Evolutionary conservation across 768 basidiomycete species (phyloP), one percentile per base, ranked within the genome.

Genomic region (Boletus rubroflammeus): DNA sequence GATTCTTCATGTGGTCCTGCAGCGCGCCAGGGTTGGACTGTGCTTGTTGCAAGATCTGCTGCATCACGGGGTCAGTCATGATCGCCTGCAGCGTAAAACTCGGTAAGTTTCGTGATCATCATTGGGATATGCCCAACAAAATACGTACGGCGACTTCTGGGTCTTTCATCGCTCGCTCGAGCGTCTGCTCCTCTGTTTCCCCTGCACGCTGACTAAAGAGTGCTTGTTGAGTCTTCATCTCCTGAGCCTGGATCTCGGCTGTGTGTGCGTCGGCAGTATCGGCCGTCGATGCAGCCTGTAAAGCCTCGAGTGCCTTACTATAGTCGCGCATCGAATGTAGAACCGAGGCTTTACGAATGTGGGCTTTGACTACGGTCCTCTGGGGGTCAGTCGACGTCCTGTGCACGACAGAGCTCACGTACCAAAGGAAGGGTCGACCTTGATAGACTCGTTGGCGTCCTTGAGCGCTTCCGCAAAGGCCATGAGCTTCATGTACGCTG

Each of bases 1-100:
- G 87, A 65, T 95, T 97, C 82, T 93, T 93, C 88, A 98, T 88
- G 74, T 99, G 96, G 62, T 97, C 93, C 70, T 91, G 88, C 54
- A 99, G 76, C 23, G 95, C 91, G 42, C 81, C 77, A 6, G 97
- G 96, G 71, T 98, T 85, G 47, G 74, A 64, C 74, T 99, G 96
- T 7, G 93, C 93, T 74, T 98, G 95, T 69, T 95, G 90, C 64
- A 99, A 71, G 60, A 99, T 97, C 54, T 84, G 84, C 73, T 97
- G 90, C 90, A 97, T 96, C 59, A 96, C 76, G 9, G 93, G 92
- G 69, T 94, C 93, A 62, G 71, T 76, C 90, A 95, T 93, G 65
- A 94, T 93, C 52, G 73, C 69, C 88, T 94, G 66, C 23, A 55
- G 5, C 19, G 19, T 15, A 40, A 51, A 32, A 38, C n/a, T 17